phyloP scores from a whole-genome alignment of 441 rosid species.

The Gossypium gossypioides region DNA sequence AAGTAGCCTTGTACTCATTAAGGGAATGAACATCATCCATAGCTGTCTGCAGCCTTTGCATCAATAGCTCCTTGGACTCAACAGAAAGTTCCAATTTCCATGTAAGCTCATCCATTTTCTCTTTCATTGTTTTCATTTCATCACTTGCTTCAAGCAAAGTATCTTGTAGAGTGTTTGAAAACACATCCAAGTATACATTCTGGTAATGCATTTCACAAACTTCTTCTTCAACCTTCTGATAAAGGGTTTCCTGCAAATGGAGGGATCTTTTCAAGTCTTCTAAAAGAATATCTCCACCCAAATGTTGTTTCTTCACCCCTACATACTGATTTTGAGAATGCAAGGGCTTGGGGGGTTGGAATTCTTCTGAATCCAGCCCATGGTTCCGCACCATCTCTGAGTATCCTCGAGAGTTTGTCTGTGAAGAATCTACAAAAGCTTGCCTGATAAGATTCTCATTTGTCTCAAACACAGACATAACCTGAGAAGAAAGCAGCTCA shows the following conservation, averaged over 20 bases:
- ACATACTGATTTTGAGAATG: slow-evolving; percentile 36
- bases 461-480: slow-evolving; percentile 82
- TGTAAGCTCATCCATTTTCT: slow-evolving; percentile 40
- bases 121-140: slow-evolving; percentile 41
- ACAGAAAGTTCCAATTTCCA: slow-evolving; percentile 62
- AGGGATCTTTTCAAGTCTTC: slow-evolving; percentile 74
- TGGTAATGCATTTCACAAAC: slow-evolving; percentile 58
- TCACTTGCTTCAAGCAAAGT: slow-evolving; percentile 52
- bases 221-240: slow-evolving; percentile 80
- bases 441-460: slow-evolving; percentile 85
- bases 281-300: slow-evolving; percentile 64
- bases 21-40: slow-evolving; percentile 59
- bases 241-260: slow-evolving; percentile 71
- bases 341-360: slow-evolving; percentile 28
- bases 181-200: slow-evolving; percentile 70
- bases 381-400: slow-evolving; percentile 25
- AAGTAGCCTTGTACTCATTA: slow-evolving; percentile 47
- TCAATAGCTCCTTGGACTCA: slow-evolving; percentile 52
- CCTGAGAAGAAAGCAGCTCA: slow-evolving; percentile 85
- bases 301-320: slow-evolving; percentile 43
- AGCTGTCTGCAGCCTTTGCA: slow-evolving; percentile 55
- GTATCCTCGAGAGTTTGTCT: slow-evolving; percentile 26
- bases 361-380: slow-evolving; percentile 31
- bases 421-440: slow-evolving; percentile 62
- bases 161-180: slow-evolving; percentile 63